A percentile compares a stretch with the other conserved stretches of the same genome.
These are phyloP conservation scores for Didymella pinodella DNA, from an alignment of 2,329 filamentous ascomycete species.

Conservation along the genomic window DNA sequence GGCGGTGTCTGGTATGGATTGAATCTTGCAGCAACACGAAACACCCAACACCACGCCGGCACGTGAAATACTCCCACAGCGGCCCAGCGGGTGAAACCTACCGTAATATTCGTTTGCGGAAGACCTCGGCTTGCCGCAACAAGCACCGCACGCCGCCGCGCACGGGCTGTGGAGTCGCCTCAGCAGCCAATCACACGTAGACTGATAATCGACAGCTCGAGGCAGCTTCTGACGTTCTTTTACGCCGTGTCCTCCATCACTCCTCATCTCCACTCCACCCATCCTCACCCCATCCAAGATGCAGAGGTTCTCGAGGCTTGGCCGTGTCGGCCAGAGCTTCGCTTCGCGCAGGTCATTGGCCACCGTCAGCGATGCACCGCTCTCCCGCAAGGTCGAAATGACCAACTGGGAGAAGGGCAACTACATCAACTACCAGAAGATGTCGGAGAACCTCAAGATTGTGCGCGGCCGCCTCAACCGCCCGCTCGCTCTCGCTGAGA, in stretches of 20 bases:
- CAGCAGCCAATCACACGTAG: constrained; percentile 43
- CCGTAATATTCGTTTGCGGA: constrained; percentile 25
- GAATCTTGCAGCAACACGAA: neutral
- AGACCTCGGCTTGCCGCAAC: constrained; percentile 36
- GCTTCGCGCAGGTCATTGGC: constrained; percentile 74
- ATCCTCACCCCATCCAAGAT: constrained; percentile 59
- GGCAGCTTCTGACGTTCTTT: constrained; percentile 50
- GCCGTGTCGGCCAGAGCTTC: constrained; percentile 71
- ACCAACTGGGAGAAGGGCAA: constrained; percentile 95
- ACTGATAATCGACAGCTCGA: constrained; percentile 39
- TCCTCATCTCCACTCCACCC: constrained; percentile 51
- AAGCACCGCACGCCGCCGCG: constrained; percentile 17
- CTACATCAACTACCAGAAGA: constrained; percentile 99
- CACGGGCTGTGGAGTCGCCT: constrained; percentile 23
- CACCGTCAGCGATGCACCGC: constrained; percentile 82
- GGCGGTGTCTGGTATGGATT: neutral
- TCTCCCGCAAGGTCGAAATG: constrained; percentile 97
- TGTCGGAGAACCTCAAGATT: constrained; percentile 94
- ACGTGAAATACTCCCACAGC: constrained; percentile 34
- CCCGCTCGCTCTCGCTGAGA: constrained; percentile 94
- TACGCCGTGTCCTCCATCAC: constrained; percentile 42
- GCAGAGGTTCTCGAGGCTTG: constrained; percentile 75
- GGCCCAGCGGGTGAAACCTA: constrained; percentile 15
- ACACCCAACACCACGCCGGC: constrained; percentile 23
- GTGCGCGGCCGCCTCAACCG: constrained; percentile 90